These are phyloP conservation scores for Diplodia corticola DNA, from an alignment of 2,329 filamentous ascomycete genomes.

Conservation along the genomic window DNA sequence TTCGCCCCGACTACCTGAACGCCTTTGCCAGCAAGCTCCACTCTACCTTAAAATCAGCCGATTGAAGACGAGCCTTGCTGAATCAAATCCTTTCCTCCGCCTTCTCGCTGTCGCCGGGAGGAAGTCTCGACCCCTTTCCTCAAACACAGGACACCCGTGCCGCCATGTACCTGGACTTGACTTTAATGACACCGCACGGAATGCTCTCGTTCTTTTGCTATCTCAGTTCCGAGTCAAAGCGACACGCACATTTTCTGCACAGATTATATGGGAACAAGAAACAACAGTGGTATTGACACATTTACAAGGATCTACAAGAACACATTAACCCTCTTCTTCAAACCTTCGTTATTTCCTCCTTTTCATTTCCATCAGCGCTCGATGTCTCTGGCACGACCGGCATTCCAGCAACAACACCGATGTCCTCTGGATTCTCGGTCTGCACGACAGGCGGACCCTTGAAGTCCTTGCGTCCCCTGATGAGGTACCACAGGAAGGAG, in stretches of 20 bases:
- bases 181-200: not conserved
- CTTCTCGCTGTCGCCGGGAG: not conserved
- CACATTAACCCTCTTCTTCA: not conserved
- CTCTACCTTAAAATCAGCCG: not conserved
- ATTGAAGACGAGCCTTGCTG: not conserved
- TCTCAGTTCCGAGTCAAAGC: too few relatives aligned
- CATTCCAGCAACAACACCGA: conserved; percentile 36
- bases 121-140: not conserved
- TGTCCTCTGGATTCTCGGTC: conserved; percentile 37
- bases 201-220: not conserved
- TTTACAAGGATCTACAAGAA: not conserved
- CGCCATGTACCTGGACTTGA: not conserved
- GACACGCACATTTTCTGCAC: not conserved
- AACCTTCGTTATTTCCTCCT: not conserved
- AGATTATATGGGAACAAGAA: not conserved
- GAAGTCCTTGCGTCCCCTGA: conserved; percentile 40
- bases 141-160: not conserved
- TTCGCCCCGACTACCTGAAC: not conserved
- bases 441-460: conserved; percentile 41
- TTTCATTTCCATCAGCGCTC: not conserved
- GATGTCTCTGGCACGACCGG: conserved; percentile 30
- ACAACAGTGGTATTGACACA: not conserved
- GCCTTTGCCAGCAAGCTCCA: not conserved
- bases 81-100: not conserved
- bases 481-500: conserved; percentile 40